Evolutionary conservation across 331 rosid species (phyloP).

Genomic region (Stylosanthes scabra): DNA sequence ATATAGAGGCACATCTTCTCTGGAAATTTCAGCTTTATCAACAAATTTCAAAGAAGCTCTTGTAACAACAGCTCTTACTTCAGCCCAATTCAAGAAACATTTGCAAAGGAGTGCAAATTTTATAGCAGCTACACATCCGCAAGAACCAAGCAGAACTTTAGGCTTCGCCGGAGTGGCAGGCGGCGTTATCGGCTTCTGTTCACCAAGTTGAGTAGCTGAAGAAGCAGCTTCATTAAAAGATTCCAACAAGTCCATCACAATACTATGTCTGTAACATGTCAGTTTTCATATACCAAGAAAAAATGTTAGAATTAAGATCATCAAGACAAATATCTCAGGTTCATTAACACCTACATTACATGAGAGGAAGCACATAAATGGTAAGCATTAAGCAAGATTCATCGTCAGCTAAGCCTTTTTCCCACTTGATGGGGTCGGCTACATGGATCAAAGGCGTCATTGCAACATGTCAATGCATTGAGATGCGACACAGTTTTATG

Average conservation of each 20-base stretch:
- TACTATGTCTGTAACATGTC: background rate
- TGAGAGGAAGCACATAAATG: background rate
- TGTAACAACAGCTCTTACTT: slow-evolving; percentile 74
- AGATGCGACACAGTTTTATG: too few relatives aligned
- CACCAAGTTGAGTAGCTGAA: slow-evolving; percentile 44
- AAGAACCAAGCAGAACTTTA: slow-evolving; percentile 77
- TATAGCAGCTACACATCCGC: slow-evolving; percentile 80
- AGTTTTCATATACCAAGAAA: background rate
- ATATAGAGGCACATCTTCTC: slow-evolving; percentile 44
- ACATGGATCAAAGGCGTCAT: too few relatives aligned
- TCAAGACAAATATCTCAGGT: background rate
- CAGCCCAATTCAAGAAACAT: slow-evolving; percentile 80
- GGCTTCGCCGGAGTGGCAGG: slow-evolving; percentile 57
- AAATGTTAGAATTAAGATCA: background rate
- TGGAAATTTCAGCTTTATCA: slow-evolving; percentile 60
- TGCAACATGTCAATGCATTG: too few relatives aligned
- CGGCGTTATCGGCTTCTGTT: slow-evolving; percentile 37
- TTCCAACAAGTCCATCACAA: background rate
- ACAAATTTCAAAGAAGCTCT: slow-evolving; percentile 67
- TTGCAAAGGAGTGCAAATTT: slow-evolving; percentile 70
- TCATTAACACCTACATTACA: background rate
- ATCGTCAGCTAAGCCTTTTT: too few relatives aligned
- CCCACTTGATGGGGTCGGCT: too few relatives aligned
- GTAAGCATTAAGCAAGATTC: background rate
- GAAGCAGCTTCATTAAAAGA: slow-evolving; percentile 53